Percentiles rank a stretch among this genome's conserved stretches.
Evolutionary conservation across 495 filamentous ascomycete genomes (phyloP).

Genomic region (Evansstolkia leycettana): DNA sequence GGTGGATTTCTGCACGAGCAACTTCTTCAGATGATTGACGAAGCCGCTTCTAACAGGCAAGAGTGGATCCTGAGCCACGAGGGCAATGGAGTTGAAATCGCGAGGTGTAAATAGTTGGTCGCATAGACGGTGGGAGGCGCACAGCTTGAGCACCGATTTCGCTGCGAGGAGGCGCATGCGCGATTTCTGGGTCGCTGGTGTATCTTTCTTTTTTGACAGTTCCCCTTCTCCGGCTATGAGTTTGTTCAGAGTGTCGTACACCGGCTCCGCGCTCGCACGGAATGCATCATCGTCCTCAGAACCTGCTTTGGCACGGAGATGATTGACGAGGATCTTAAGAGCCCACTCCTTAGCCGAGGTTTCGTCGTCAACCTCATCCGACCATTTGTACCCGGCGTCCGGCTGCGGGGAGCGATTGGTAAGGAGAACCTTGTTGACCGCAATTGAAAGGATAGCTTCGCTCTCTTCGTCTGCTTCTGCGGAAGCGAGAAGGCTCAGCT

Average conservation of each 20-base stretch:
- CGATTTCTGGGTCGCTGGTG: slow-evolving; percentile 60
- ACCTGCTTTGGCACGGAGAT: slow-evolving; percentile 54
- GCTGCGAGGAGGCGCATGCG: slow-evolving; percentile 73
- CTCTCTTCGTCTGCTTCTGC: slow-evolving; percentile 58
- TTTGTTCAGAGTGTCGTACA: slow-evolving; percentile 67
- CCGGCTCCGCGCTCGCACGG: slow-evolving; percentile 48
- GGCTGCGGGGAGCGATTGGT: slow-evolving; percentile 46
- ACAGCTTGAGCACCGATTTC: slow-evolving; percentile 73
- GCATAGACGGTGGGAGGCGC: slow-evolving; percentile 50
- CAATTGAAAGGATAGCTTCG: slow-evolving; percentile 68
- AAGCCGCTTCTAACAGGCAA: slow-evolving; percentile 65
- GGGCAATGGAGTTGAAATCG: slow-evolving; percentile 70
- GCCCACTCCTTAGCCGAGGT: slow-evolving; percentile 76
- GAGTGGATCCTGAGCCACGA: slow-evolving; percentile 67
- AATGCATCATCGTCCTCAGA: slow-evolving; percentile 41
- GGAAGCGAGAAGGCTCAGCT: slow-evolving; percentile 68
- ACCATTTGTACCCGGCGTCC: slow-evolving; percentile 47
- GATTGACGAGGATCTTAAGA: slow-evolving; percentile 80
- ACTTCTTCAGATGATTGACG: slow-evolving; percentile 73
- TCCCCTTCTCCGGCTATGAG: slow-evolving; percentile 68
- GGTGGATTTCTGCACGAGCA: slow-evolving; percentile 41
- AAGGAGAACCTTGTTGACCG: slow-evolving; percentile 62
- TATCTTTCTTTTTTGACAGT: slow-evolving; percentile 57
- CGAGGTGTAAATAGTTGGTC: slow-evolving; percentile 60
- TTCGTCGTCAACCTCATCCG: slow-evolving; percentile 63